Evolutionary conservation across 2,329 filamentous ascomycete species (phyloP).

Genomic region (Colletotrichum somersetense): DNA sequence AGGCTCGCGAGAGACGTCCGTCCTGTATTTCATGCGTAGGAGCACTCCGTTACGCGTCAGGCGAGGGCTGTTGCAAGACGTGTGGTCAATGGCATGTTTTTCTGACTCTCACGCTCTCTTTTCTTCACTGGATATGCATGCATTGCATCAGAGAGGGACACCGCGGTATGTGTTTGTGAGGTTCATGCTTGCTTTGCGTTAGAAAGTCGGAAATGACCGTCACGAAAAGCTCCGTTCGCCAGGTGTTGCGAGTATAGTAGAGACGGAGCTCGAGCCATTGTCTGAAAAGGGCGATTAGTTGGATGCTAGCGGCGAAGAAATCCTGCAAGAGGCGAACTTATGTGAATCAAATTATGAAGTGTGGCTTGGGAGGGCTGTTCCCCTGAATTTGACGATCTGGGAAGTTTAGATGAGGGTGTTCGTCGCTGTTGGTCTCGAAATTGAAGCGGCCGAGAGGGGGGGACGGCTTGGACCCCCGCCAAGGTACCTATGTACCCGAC

Average conservation of each 20-base stretch:
- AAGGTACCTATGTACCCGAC: constrained; percentile 30
- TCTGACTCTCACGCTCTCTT: background rate
- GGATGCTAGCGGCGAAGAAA: constrained; percentile 1
- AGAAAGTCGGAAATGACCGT: constrained; percentile 34
- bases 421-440: background rate
- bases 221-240: constrained; percentile 25
- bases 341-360: constrained; percentile 3
- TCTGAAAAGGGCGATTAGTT: background rate
- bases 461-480: constrained; percentile 32
- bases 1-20: constrained; percentile 27
- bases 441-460: background rate
- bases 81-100: constrained; percentile 9
- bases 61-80: background rate
- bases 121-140: background rate
- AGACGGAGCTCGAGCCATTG: background rate
- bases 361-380: constrained; percentile 29
- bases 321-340: constrained; percentile 11
- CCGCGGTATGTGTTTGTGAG: constrained; percentile 22
- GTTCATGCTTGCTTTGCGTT: constrained; percentile 13
- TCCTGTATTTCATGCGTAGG: constrained; percentile 26
- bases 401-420: background rate
- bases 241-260: background rate
- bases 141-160: background rate
- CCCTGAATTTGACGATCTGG: constrained; percentile 1
- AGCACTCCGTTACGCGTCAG: constrained; percentile 13